These are phyloP conservation scores for Fusarium nisikadoi DNA, from an alignment of 2,329 filamentous ascomycete species.

Conservation along the genomic window DNA sequence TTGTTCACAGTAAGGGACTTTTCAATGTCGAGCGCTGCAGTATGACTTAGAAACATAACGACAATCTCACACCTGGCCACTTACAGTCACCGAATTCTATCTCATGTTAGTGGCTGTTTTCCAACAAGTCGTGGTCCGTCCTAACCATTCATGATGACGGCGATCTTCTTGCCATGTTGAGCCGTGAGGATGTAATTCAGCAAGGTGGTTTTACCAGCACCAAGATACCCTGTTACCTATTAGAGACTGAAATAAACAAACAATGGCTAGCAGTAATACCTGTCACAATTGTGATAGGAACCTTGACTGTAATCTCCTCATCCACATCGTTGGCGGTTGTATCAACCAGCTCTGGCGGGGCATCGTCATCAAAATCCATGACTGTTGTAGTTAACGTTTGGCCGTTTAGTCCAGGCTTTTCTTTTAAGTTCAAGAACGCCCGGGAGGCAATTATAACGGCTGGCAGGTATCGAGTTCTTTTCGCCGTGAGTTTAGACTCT, in stretches of 20 bases:
- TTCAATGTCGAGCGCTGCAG: slow-evolving; percentile 89
- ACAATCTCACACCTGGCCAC: slow-evolving; percentile 40
- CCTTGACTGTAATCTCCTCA: slow-evolving; percentile 69
- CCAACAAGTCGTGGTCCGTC: neutral
- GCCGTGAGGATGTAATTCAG: slow-evolving; percentile 96
- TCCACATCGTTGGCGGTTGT: slow-evolving; percentile 51
- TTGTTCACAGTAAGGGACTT: slow-evolving; percentile 93
- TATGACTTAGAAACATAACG: slow-evolving; percentile 16
- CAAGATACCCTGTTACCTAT: slow-evolving; percentile 79
- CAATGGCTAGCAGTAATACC: slow-evolving; percentile 56
- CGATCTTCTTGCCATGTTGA: slow-evolving; percentile 96
- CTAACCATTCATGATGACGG: slow-evolving; percentile 90
- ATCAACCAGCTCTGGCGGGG: slow-evolving; percentile 72
- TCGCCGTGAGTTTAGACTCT: neutral
- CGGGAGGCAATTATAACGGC: neutral
- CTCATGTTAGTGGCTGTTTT: slow-evolving; percentile 25
- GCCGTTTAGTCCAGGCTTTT: neutral
- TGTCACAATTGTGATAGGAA: slow-evolving; percentile 87
- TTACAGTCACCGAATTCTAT: slow-evolving; percentile 84
- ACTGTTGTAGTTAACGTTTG: slow-evolving; percentile 20
- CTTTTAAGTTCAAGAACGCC: neutral
- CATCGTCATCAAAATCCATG: slow-evolving; percentile 75
- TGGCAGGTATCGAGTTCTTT: too few species aligned
- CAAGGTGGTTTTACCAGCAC: slow-evolving; percentile 93
- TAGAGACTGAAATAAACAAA: neutral